Evolutionary conservation across 345 rosid species (phyloP).

Genomic region (Dipteronia sinensis): DNA sequence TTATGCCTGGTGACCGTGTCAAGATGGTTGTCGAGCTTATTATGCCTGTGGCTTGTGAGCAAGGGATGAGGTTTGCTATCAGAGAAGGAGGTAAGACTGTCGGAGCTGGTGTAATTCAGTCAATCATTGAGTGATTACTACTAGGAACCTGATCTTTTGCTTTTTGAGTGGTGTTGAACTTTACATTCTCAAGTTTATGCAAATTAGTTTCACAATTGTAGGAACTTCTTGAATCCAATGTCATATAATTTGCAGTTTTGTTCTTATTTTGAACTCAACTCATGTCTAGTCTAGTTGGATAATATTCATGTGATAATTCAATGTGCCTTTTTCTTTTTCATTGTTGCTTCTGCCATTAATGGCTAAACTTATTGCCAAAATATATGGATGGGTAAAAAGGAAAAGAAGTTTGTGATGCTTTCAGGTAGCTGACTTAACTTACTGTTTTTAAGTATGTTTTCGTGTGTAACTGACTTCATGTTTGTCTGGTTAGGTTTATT

Average conservation of each 20-base stretch:
- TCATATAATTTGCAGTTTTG: slow-evolving; percentile 50
- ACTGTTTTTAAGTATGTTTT: neutral
- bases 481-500: neutral
- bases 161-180: slow-evolving; percentile 31
- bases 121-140: slow-evolving; percentile 56
- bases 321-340: slow-evolving; percentile 8
- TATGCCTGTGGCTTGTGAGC: slow-evolving; percentile 91
- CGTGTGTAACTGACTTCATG: neutral
- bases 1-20: slow-evolving; percentile 96
- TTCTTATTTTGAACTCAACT: slow-evolving; percentile 30
- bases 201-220: slow-evolving; percentile 37
- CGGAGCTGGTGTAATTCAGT: slow-evolving; percentile 92
- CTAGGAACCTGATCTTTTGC: slow-evolving; percentile 4
- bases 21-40: slow-evolving; percentile 91
- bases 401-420: slow-evolving; percentile 4
- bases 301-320: slow-evolving; percentile 34
- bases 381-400: neutral
- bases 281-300: slow-evolving; percentile 36
- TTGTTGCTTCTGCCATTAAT: slow-evolving; percentile 10
- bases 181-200: slow-evolving; percentile 33
- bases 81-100: slow-evolving; percentile 97
- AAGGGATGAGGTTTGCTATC: slow-evolving; percentile 97
- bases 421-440: neutral
- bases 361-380: neutral
- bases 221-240: slow-evolving; percentile 31